Percentiles rank a stretch among this genome's conserved stretches.
phyloP scores from a whole-genome alignment of 768 basidiomycete genomes.

The Pulveroboletus frians region DNA sequence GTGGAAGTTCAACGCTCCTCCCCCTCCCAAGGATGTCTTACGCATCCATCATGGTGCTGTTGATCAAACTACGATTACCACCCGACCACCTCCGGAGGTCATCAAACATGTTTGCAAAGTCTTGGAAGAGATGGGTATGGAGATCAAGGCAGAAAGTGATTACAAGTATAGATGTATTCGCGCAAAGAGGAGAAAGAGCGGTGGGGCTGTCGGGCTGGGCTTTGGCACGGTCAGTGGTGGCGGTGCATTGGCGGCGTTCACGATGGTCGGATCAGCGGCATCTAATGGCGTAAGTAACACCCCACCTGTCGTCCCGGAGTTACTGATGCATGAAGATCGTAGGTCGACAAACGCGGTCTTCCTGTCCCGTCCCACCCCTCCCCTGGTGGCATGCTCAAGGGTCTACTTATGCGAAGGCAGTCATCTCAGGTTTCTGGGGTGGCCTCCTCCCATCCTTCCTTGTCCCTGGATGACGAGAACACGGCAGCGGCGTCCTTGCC shows the following conservation, averaged over 20 bases:
- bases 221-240: slow-evolving; percentile 35
- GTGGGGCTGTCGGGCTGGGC: slow-evolving; percentile 38
- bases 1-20: slow-evolving; percentile 31
- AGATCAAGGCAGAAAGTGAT: slow-evolving; percentile 82
- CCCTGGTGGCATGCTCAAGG: slow-evolving; percentile 74
- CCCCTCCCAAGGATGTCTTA: slow-evolving; percentile 44
- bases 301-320: background rate
- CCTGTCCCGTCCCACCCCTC: slow-evolving; percentile 78
- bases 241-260: slow-evolving; percentile 64
- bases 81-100: slow-evolving; percentile 76
- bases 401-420: slow-evolving; percentile 84
- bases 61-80: slow-evolving; percentile 86
- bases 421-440: slow-evolving; percentile 67
- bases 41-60: slow-evolving; percentile 90
- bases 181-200: slow-evolving; percentile 63
- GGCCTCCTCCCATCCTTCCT: slow-evolving; percentile 36
- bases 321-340: slow-evolving; percentile 5
- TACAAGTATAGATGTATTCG: slow-evolving; percentile 87
- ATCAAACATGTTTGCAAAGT: slow-evolving; percentile 80
- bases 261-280: slow-evolving; percentile 75
- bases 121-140: slow-evolving; percentile 85
- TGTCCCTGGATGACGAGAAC: slow-evolving; percentile 47
- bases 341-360: slow-evolving; percentile 88
- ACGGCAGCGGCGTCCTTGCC: slow-evolving; percentile 18
- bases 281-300: slow-evolving; percentile 76